A percentile compares a stretch with the other conserved stretches of the same genome.
Evolutionary conservation across 108 stramenopile species (phyloP).

Genomic region (Cyclotella sp.): DNA sequence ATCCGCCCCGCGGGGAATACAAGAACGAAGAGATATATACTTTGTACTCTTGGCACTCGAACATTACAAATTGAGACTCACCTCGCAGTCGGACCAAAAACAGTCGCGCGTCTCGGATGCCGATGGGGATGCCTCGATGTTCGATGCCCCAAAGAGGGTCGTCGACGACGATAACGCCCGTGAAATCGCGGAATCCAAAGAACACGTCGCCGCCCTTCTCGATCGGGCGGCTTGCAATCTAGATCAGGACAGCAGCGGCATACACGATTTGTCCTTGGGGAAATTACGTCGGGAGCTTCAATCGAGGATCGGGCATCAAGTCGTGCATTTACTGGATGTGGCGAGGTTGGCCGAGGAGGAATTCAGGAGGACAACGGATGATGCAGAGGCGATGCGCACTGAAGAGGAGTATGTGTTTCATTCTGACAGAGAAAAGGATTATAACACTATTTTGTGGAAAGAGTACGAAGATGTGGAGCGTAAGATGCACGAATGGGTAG

Average conservation of each 20-base stretch:
- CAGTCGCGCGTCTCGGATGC: background rate
- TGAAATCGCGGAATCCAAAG: slow-evolving; percentile 34
- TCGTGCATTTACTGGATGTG: slow-evolving; percentile 55
- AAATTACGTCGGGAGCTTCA: slow-evolving; percentile 73
- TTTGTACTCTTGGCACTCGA: slow-evolving; percentile 59
- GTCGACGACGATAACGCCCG: too few relatives aligned
- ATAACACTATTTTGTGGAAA: slow-evolving; percentile 29
- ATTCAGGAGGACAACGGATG: slow-evolving; percentile 16
- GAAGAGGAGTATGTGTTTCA: slow-evolving; percentile 35
- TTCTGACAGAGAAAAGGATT: slow-evolving; percentile 28
- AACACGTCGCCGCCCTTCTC: slow-evolving; percentile 42
- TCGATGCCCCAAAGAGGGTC: too few relatives aligned
- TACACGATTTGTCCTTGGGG: slow-evolving; percentile 58
- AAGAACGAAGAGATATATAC: slow-evolving; percentile 76
- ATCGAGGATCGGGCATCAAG: slow-evolving; percentile 56
- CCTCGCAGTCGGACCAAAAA: background rate
- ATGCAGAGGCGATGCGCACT: background rate
- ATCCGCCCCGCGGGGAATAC: slow-evolving; percentile 59
- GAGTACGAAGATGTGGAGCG: slow-evolving; percentile 31
- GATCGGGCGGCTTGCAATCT: slow-evolving; percentile 58
- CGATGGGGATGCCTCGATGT: slow-evolving; percentile 9
- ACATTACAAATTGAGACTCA: slow-evolving; percentile 33
- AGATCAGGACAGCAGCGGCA: slow-evolving; percentile 48
- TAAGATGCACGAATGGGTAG: slow-evolving; percentile 17
- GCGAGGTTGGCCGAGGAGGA: slow-evolving; percentile 62